Evolutionary conservation across 352 stramenopile species (phyloP).

Genomic region (Globisporangium echinulatum): DNA sequence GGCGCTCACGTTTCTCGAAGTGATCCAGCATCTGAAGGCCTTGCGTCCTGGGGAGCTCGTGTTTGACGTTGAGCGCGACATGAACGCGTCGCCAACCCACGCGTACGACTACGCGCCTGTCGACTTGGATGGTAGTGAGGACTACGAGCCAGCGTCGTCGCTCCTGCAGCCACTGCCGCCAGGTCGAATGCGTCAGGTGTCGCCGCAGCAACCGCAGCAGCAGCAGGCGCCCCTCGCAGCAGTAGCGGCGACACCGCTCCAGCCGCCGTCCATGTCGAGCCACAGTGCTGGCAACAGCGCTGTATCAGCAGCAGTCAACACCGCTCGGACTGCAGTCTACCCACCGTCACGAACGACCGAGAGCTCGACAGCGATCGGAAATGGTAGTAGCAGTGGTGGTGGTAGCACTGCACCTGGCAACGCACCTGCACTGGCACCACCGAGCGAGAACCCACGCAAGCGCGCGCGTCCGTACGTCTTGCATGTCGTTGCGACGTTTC

Average conservation of each 20-base stretch:
- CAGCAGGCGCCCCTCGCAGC: background rate
- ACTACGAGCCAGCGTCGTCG: slow-evolving; percentile 6
- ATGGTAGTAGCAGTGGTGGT: background rate
- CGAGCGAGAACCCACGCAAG: slow-evolving; percentile 27
- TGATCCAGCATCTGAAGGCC: slow-evolving; percentile 55
- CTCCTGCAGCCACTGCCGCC: background rate
- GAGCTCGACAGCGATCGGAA: background rate
- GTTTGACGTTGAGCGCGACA: slow-evolving; percentile 48
- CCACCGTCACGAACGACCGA: no score
- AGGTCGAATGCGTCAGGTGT: background rate
- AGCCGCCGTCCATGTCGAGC: no score
- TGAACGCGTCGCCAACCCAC: slow-evolving; percentile 3
- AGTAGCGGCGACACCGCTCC: background rate
- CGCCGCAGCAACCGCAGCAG: background rate
- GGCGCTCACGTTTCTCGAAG: slow-evolving; percentile 40
- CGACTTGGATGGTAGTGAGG: slow-evolving; percentile 5
- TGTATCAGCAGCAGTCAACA: no score
- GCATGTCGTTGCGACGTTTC: background rate
- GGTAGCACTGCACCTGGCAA: background rate
- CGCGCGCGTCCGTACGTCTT: slow-evolving; percentile 36
- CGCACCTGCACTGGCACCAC: background rate
- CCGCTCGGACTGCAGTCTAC: no score
- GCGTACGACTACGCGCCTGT: slow-evolving; percentile 4
- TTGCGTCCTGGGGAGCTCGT: slow-evolving; percentile 37
- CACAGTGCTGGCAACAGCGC: no score